Base-by-base conservation (phyloP, 176 grass and related monocot species). In the Typha latifolia region DNA sequence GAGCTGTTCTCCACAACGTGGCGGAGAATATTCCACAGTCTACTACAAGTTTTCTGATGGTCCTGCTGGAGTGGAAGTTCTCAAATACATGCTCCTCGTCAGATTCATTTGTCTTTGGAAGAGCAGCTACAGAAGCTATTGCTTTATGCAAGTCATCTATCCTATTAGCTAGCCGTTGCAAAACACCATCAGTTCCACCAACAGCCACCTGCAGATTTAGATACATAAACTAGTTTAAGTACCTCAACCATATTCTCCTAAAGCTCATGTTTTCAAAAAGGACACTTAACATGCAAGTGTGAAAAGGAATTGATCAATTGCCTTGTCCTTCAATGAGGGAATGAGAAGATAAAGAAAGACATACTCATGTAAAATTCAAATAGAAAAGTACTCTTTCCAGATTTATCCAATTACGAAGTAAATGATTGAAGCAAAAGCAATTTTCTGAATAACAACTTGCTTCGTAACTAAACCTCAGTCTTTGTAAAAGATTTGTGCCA, bases 11-110 rank as follows among this genome's bases (percentile, higher is more conserved):
- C 94, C 94, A 97, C 12, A 97, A 76, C 3, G 73, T 81, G 48
- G 76, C 50, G 26, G 94, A 89, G 79, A 97, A 97, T 3, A 16
- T 47, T 68, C 80, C 76, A 21, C 67, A 82, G 12, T 93, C 86
- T 7, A 97, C 72, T 62, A 97, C 26, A 49, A 90, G 51, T 73
- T 72, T 90, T 81, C 83, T 81, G 63, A 97, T 90, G 32, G 85
- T 49, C 66, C 88, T 80, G 64, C 83, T 97, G 23, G 89, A 93
- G 66, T 90, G 77, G 67, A 82, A 97, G 69, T 97, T 90, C 49
- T 87, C 83, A 26, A 92, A 87, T 66, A 87, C 81, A 32, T 97
- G 94, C 32, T 97, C 85, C 48, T 64, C 70, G 52, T 84, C 47
- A 62, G 66, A 52, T 72, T 90, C 94, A 69, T 81, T 78, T 12